Evolutionary conservation across 176 grass and related monocot genomes (phyloP), one percentile per base, ranked within the genome.

Genomic region (Pontederia paniculata): DNA sequence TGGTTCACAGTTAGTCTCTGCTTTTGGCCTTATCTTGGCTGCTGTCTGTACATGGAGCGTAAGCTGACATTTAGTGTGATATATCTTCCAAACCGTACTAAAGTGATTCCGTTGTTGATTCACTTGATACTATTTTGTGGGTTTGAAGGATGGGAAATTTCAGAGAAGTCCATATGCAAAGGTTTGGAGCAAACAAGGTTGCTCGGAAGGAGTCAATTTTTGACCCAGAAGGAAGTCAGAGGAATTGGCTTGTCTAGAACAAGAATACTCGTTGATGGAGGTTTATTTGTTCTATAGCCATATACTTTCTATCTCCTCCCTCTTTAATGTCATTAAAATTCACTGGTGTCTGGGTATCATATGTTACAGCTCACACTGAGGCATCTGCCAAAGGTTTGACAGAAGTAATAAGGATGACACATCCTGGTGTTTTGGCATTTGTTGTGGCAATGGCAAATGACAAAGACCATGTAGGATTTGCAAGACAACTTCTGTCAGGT

Each of bases 381-480:
- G 91, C 83, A 60, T 89, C 91, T 48, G 91, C 86, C 3, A 83
- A 89, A 77, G 82, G 79, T 44, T 74, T 89, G 50, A 72, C 77
- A 5, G 86, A 76, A 0, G 74, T 97, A 52, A 76, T 97, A 72
- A 44, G 48, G 67, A 76, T 62, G 14, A 71, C 79, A 9, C 73
- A 76, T 63, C 74, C 51, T 23, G 82, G 82, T 4, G 76, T 71
- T 50, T 49, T 86, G 52, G 79, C 86, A 55, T 61, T 97, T 71
- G 54, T 97, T 43, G 65, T 97, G 15, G 86, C 79, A 52, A 97
- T 97, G 91, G 91, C 86, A 14, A 78, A 37, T 44, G 91, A 89
- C 73, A 96, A 96, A 43, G 86, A 87, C 12, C 86, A 96, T 57
- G 48, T 84, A 3, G 67, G 79, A 18, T 96, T 96, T 47, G 76